phyloP scores from a whole-genome alignment of 805 yeast species.

The Priceomyces castillae region DNA sequence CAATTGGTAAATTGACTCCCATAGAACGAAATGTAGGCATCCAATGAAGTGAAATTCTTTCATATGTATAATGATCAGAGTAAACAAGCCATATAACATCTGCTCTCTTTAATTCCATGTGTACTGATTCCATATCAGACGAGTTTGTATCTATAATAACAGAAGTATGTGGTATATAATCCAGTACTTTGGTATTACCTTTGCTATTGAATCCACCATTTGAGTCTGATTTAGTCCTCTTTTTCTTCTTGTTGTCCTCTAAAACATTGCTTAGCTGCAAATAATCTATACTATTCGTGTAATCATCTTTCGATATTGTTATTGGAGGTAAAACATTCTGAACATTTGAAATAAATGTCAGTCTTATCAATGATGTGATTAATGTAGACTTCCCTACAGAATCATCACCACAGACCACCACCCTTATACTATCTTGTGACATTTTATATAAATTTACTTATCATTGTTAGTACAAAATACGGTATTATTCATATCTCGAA shows the following conservation, averaged over 20 bases:
- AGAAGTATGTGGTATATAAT: constrained; percentile 48
- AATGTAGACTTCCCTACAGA: constrained; percentile 83
- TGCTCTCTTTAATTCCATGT: constrained; percentile 74
- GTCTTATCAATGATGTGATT: constrained; percentile 78
- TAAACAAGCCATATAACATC: constrained; percentile 95
- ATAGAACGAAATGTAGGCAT: constrained; percentile 86
- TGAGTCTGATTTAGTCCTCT: not conserved
- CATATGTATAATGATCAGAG: constrained; percentile 92
- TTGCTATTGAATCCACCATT: constrained; percentile 3
- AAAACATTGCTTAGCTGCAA: constrained; percentile 9
- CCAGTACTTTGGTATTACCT: constrained; percentile 17
- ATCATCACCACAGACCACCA: constrained; percentile 93
- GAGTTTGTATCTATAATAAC: constrained; percentile 78
- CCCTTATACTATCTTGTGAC: constrained; percentile 57
- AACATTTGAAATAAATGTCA: constrained; percentile 70
- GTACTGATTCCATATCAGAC: constrained; percentile 57
- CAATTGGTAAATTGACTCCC: constrained; percentile 94
- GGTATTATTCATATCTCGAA: constrained; percentile 1
- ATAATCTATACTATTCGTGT: constrained; percentile 41
- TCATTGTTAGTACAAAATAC: not conserved
- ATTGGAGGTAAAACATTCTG: constrained; percentile 82
- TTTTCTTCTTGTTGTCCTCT: not conserved
- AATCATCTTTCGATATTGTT: constrained; percentile 65
- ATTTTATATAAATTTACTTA: not conserved
- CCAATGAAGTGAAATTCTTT: constrained; percentile 90